These are phyloP conservation scores for Moesziomyces globuligerus DNA, from an alignment of 1,284 basidiomycete genomes.

Conservation along the genomic window DNA sequence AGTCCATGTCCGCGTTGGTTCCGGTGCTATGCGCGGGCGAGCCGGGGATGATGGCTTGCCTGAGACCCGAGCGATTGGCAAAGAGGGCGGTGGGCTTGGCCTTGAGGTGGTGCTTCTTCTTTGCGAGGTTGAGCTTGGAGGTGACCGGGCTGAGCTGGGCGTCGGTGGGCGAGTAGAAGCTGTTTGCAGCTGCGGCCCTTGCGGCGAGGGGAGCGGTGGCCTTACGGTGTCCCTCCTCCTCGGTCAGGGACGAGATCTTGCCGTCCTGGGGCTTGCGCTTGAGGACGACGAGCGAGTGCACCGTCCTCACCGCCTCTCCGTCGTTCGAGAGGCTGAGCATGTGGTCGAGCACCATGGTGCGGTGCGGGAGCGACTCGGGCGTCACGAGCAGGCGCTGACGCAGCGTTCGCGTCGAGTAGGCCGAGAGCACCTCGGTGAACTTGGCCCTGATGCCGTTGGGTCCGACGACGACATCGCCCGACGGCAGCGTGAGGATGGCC, in stretches of 20 bases:
- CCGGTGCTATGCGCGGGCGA: slow-evolving; percentile 45
- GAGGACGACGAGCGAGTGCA: slow-evolving; percentile 60
- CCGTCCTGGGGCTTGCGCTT: slow-evolving; percentile 62
- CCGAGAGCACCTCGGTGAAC: slow-evolving; percentile 37
- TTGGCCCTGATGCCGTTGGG: slow-evolving; percentile 39
- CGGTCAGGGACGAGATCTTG: slow-evolving; percentile 55
- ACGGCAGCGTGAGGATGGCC: slow-evolving; percentile 60
- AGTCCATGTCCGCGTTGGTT: slow-evolving; percentile 41
- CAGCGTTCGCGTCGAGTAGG: slow-evolving; percentile 33
- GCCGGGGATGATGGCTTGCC: slow-evolving; percentile 40
- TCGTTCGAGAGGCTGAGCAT: slow-evolving; percentile 38
- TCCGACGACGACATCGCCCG: slow-evolving; percentile 61
- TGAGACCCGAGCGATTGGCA: slow-evolving; percentile 50
- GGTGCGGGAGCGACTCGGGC: slow-evolving; percentile 57
- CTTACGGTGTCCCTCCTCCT: slow-evolving; percentile 65
- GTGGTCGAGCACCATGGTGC: slow-evolving; percentile 62
- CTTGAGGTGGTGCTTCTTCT: slow-evolving; percentile 64
- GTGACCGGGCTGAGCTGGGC: slow-evolving; percentile 65
- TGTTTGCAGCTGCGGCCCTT: slow-evolving; percentile 56
- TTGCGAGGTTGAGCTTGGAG: slow-evolving; percentile 65
- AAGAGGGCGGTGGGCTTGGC: slow-evolving; percentile 65
- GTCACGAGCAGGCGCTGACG: slow-evolving; percentile 61
- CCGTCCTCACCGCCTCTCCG: slow-evolving; percentile 27
- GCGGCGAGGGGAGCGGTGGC: slow-evolving; percentile 63
- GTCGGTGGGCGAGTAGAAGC: slow-evolving; percentile 65